phyloP scores from a whole-genome alignment of 2,329 filamentous ascomycete genomes.

The Sarocladiaceae sp. region DNA sequence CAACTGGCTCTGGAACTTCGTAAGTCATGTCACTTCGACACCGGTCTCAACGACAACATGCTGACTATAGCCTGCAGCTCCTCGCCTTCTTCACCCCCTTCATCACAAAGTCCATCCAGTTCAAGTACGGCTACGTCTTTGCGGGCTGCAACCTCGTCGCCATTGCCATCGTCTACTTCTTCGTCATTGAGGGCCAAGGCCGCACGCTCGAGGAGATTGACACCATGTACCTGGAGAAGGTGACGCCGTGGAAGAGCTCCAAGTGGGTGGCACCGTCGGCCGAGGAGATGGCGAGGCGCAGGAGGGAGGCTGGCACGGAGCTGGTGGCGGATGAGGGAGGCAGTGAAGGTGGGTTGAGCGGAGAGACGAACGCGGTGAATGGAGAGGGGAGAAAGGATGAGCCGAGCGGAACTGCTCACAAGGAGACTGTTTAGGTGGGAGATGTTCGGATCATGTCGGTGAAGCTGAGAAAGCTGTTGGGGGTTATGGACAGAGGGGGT shows the following conservation, averaged over 20 bases:
- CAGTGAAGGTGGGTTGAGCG: constrained; percentile 9
- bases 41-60: not conserved
- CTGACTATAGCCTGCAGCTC: not conserved
- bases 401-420: not conserved
- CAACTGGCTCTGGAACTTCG: constrained; percentile 70
- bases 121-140: constrained; percentile 70
- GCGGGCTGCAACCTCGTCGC: constrained; percentile 63
- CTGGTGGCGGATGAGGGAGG: constrained; percentile 17
- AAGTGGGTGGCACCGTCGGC: constrained; percentile 43
- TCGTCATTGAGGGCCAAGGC: constrained; percentile 68
- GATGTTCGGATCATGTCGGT: too few species aligned
- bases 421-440: constrained; percentile 6
- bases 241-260: constrained; percentile 56
- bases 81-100: constrained; percentile 73
- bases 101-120: constrained; percentile 65
- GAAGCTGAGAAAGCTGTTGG: too few species aligned
- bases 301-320: constrained; percentile 34
- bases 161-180: constrained; percentile 65
- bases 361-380: not conserved
- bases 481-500: too few species aligned
- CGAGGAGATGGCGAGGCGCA: constrained; percentile 36
- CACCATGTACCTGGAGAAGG: constrained; percentile 63
- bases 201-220: constrained; percentile 74
- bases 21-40: constrained; percentile 24
- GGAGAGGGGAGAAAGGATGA: not conserved